Evolutionary conservation across 164 flowering plant genomes (phyloP), one percentile per base, ranked within the genome.

Genomic region (Aristolochia fimbriata): DNA sequence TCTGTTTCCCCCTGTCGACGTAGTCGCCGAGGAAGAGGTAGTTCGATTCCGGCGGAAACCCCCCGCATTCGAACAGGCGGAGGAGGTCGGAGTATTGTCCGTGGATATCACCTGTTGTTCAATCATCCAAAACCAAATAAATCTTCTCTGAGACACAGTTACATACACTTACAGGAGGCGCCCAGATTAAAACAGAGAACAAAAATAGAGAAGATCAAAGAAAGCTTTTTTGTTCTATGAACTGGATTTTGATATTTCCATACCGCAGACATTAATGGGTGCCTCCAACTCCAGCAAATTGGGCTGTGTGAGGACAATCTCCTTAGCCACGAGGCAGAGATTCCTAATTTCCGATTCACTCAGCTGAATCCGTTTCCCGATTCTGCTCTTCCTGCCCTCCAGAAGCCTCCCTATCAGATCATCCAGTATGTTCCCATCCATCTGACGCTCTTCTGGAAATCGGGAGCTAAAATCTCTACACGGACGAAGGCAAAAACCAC

Each of bases 261-360:
- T 68, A 83, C 88, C 88, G 51, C 88, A 83, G 45, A 83, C 77
- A 56, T 83, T 81, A 19, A 83, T 66, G 27, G 88, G 88, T 0
- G 88, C 84, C 63, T 81, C 80, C 51, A 83, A 71, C 62, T 83
- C 84, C 66, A 83, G 70, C 3, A 83, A 76, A 76, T 75, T 80
- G 27, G 88, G 85, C 65, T 83, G 85, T 27, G 60, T 58, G 66
- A 80, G 62, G 78, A 83, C 76, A 57, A 81, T 69, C 20, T 73
- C 77, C 51, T 58, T 79, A n/a, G 85, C 72, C 8, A 57, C 62
- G 15, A 74, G 5, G 63, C 88, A 83, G 19, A 83, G 82, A 50
- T 81, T 76, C 43, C 75, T 73, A 58, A 83, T 83, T 60, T 83
- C 88, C 17, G 45, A 51, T 16, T 65, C 68, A 1, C 15, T 33